Evolutionary conservation across 1,284 basidiomycete species (phyloP), one percentile per base, ranked within the genome.

Genomic region (Golubevia pallescens): DNA sequence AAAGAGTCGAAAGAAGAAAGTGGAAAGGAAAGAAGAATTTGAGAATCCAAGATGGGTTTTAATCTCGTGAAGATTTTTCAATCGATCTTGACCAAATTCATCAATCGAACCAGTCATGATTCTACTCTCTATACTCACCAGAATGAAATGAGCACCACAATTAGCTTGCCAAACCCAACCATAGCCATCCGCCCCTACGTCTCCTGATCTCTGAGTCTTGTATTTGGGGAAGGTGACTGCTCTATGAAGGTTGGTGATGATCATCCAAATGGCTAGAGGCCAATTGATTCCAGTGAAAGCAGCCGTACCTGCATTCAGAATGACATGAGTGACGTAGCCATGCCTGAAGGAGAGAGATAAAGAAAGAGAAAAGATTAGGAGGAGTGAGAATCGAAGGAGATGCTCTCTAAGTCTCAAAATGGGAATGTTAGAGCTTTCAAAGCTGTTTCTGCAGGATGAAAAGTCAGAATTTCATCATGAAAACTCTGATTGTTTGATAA

Each of bases 151-250:
- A 4, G 75, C 78, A 19, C 79, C 82, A 19, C 79, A 73, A 60
- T 86, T 86, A 68, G 74, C 73, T 56, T 85, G 79, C 82, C 84
- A 86, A 3, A 86, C 85, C 84, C 83, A 86, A 21, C 84, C 84
- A 54, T 70, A 77, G 6, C 74, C 73, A 61, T 86, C 84, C 53
- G 73, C 68, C 63, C 79, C 79, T 61, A 75, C 71, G 66, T 84
- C 81, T 48, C 84, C 85, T 2, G 67, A 65, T 3, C 78, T 66
- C 66, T 86, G 82, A 66, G 72, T 56, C 67, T 84, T 85, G 69
- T 78, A 86, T 2, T 73, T 69, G 2, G 84, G 84, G 62, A 73
- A 74, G 21, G 84, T 86, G 54, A 86, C 78, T 24, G 81, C 83
- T 23, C 70, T 68, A 60, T 79, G 77, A 58, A 83, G 74, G 60